Conservation (phyloP, 192 early-diverging fungal genomes). For the Umbelopsis vinacea region DNA sequence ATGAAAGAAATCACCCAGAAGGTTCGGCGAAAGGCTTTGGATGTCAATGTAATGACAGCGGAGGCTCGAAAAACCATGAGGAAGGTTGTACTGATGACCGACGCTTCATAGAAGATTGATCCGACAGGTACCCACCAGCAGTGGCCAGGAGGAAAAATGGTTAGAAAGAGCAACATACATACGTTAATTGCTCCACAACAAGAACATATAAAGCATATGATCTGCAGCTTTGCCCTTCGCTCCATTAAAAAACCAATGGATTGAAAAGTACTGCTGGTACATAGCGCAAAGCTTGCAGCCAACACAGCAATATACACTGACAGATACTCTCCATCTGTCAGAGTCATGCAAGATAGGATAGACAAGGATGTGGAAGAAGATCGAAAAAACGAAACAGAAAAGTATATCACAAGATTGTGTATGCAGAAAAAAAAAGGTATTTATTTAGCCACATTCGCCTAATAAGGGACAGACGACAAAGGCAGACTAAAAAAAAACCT, state of each 20-base stretch:
- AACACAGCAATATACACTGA: background rate
- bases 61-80: background rate
- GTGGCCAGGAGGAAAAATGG: background rate
- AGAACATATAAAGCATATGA: conserved; percentile 14
- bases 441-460: too few species aligned
- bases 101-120: background rate
- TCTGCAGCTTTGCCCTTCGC: background rate
- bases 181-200: background rate
- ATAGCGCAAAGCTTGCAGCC: background rate
- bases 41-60: background rate
- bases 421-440: too few species aligned
- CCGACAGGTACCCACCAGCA: conserved; percentile 8
- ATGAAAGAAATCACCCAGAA: background rate
- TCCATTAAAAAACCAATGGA: background rate
- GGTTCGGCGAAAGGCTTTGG: background rate
- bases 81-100: conserved; percentile 2
- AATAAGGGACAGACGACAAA: too few species aligned
- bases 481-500: too few species aligned
- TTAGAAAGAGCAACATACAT: background rate
- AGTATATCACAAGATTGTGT: background rate
- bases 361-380: background rate
- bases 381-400: background rate
- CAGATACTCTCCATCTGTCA: conserved; percentile 3
- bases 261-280: background rate
- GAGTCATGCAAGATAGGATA: background rate